Evolutionary conservation across 345 rosid species (phyloP).

Genomic region (Tarenaya hassleriana): DNA sequence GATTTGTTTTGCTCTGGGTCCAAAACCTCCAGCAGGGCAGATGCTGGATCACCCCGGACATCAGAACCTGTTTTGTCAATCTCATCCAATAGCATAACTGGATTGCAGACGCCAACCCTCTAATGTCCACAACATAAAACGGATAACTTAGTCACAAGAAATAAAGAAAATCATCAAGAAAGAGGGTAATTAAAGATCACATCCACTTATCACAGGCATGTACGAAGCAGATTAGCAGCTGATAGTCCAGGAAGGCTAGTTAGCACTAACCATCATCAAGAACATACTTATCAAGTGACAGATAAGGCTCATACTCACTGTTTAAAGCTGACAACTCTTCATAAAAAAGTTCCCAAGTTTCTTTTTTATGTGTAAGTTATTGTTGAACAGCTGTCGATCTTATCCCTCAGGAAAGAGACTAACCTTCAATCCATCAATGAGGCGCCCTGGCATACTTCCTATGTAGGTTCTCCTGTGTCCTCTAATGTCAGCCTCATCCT

Average conservation of each 20-base stretch:
- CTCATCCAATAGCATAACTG: slow-evolving; percentile 95
- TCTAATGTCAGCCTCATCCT: slow-evolving; percentile 98
- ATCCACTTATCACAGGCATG: slow-evolving; percentile 7
- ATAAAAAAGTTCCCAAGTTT: not conserved
- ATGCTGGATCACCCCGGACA: slow-evolving; percentile 97
- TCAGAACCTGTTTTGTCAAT: slow-evolving; percentile 98
- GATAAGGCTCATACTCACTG: slow-evolving; percentile 4
- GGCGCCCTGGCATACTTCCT: slow-evolving; percentile 99
- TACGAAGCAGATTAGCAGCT: slow-evolving; percentile 10
- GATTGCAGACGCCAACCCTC: slow-evolving; percentile 97
- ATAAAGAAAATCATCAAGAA: slow-evolving; percentile 6
- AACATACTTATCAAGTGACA: slow-evolving; percentile 2
- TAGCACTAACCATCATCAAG: not conserved
- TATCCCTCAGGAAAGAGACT: slow-evolving; percentile 8
- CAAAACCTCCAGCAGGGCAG: slow-evolving; percentile 97
- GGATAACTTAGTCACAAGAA: slow-evolving; percentile 3
- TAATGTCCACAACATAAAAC: slow-evolving; percentile 33
- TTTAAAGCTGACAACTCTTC: slow-evolving; percentile 1
- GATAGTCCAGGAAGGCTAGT: not conserved
- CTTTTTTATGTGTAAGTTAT: slow-evolving; percentile 3
- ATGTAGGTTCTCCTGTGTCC: slow-evolving; percentile 98
- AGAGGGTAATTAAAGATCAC: slow-evolving; percentile 5
- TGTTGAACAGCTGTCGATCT: not conserved
- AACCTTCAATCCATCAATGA: slow-evolving; percentile 95
- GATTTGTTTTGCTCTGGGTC: slow-evolving; percentile 93